Evolutionary conservation across 2,329 filamentous ascomycete species (phyloP), one percentile per base, ranked within the genome.

Genomic region (Sclerotinia spermophila): DNA sequence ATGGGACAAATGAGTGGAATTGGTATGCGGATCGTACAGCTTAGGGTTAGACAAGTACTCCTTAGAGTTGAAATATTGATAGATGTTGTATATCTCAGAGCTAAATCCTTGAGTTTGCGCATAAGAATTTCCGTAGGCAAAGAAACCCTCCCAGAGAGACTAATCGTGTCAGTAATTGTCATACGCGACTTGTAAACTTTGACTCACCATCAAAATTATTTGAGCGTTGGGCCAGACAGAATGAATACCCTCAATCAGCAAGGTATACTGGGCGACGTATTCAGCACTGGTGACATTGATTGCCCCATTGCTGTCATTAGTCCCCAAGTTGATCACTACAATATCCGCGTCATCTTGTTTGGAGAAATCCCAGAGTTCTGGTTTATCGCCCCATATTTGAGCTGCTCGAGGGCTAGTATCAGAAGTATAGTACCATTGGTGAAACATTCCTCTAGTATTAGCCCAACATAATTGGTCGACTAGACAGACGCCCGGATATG

Each of bases 401-500:
- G 48, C 64, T 2, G 73, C 73, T 71, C 74, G 55, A 44, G 70
- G 64, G 24, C 72, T 83, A 0, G 84, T 86, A 74, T 89, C 87
- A 0, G 83, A 84, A 0, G 86, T 85, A 65, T 84, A 85, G 74
- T 85, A 85, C 86, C 85, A 89, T 77, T 88, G 87, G 74, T 86
- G 84, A 38, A 81, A 80, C 75, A 84, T 83, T 24, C 85, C 85
- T 51, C 82, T 79, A 10, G 80, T 80, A 56, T 84, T 84, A 5
- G 85, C 86, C 80, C 84, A 89, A 78, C 86, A 89, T 64, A 84
- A 75, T 69, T 85, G 82, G 73, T 89, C 86, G 24, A 82, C 80
- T 3, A 86, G 81, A 73, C 86, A 89, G 64, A 87, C 87, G 6
- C 86, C 87, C 0, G 87, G 86, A 71, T 86, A 87, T 0, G 85